These are phyloP conservation scores for Saksenaea oblongispora DNA, from an alignment of 371 early-diverging fungal genomes.

Conservation along the genomic window DNA sequence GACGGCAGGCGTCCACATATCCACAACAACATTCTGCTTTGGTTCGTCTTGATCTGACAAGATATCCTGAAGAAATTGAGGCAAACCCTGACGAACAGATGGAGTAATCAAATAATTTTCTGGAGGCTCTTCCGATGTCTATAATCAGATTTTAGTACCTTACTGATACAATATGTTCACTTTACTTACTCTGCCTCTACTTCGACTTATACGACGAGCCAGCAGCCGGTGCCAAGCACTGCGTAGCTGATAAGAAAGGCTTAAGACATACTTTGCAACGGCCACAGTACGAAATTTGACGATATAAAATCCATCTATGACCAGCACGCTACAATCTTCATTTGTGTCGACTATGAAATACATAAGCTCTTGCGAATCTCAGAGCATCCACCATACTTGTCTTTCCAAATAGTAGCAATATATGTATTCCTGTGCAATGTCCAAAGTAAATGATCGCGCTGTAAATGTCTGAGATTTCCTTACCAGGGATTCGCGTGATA, in stretches of 20 bases:
- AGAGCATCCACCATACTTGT: conserved; percentile 25
- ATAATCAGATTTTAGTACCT: neutral
- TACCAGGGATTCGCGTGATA: conserved; percentile 59
- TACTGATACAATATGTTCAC: neutral
- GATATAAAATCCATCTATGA: conserved; percentile 62
- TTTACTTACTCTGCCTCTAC: conserved; percentile 26
- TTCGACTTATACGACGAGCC: conserved; percentile 34
- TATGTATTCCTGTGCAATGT: conserved; percentile 41
- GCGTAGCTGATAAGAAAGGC: conserved; percentile 33
- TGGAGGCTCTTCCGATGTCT: conserved; percentile 10
- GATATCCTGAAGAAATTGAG: conserved; percentile 33
- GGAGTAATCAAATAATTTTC: conserved; percentile 24
- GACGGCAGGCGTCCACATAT: conserved; percentile 40
- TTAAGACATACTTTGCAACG: conserved; percentile 40
- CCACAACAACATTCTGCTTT: neutral
- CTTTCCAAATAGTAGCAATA: conserved; percentile 39
- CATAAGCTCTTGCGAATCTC: neutral
- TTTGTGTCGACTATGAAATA: conserved; percentile 53
- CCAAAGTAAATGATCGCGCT: neutral
- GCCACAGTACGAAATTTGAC: conserved; percentile 48
- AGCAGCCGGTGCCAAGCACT: conserved; percentile 27
- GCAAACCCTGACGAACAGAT: conserved; percentile 19
- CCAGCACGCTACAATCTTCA: conserved; percentile 52
- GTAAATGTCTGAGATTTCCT: conserved; percentile 11
- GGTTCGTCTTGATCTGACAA: conserved; percentile 21